These are phyloP conservation scores for Vachellia collinsii DNA, from an alignment of 306 rosid genomes.

Conservation along the genomic window DNA sequence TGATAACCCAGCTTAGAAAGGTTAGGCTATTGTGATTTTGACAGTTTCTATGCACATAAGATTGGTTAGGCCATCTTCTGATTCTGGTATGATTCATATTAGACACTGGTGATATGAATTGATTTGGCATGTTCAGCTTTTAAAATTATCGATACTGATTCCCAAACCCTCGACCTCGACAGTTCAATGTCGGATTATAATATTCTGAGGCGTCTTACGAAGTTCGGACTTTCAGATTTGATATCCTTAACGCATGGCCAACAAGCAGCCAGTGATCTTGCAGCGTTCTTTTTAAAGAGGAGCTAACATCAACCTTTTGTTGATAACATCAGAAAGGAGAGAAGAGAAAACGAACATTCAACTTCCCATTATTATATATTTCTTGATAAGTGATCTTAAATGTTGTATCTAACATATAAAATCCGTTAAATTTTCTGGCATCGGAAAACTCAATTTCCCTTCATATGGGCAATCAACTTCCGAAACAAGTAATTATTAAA, in stretches of 20 bases:
- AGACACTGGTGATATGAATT: slow-evolving; percentile 10
- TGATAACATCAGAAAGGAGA: background rate
- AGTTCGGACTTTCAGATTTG: background rate
- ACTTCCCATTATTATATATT: background rate
- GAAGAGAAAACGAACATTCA: background rate
- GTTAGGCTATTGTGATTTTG: slow-evolving; percentile 29
- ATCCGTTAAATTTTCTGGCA: background rate
- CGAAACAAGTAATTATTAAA: background rate
- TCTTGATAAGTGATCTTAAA: background rate
- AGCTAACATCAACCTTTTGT: background rate
- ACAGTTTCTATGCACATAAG: slow-evolving; percentile 39
- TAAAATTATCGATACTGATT: background rate
- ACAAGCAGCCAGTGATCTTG: background rate
- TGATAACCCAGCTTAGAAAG: slow-evolving; percentile 24
- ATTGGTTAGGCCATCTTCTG: slow-evolving; percentile 35
- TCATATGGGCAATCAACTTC: background rate
- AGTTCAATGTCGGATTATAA: background rate
- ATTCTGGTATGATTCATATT: slow-evolving; percentile 19
- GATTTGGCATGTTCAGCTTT: slow-evolving; percentile 22
- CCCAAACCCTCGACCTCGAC: background rate
- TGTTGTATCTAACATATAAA: background rate
- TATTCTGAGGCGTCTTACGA: background rate
- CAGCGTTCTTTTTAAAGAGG: background rate
- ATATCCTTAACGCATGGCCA: background rate
- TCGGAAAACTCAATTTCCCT: background rate